Conservation (phyloP, 2,329 filamentous ascomycete genomes). For the Exophiala sideris region DNA sequence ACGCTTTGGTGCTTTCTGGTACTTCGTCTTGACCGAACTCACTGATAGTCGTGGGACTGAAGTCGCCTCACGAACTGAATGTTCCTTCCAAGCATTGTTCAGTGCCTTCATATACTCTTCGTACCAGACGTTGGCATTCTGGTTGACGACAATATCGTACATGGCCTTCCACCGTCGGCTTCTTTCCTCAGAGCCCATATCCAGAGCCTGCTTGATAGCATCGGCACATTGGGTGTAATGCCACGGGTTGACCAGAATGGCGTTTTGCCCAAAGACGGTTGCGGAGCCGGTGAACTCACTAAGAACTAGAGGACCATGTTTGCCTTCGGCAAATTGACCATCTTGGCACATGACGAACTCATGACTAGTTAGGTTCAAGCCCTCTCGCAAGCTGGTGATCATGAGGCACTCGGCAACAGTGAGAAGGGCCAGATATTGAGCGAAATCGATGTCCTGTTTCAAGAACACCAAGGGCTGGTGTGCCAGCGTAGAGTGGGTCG, state of each 20-base stretch:
- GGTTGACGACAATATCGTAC: constrained; percentile 68
- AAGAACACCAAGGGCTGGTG: constrained; percentile 92
- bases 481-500: constrained; percentile 80
- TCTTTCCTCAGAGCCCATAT: constrained; percentile 75
- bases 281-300: constrained; percentile 94
- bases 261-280: constrained; percentile 75
- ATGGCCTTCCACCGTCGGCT: constrained; percentile 70
- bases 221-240: constrained; percentile 85
- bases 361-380: constrained; percentile 95
- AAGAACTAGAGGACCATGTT: constrained; percentile 82
- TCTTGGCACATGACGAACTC: constrained; percentile 94
- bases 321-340: constrained; percentile 68
- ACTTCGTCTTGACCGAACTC: constrained; percentile 61
- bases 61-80: constrained; percentile 78
- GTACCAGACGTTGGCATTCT: constrained; percentile 85
- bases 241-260: constrained; percentile 91
- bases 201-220: constrained; percentile 76
- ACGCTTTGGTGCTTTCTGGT: constrained; percentile 63
- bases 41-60: constrained; percentile 81
- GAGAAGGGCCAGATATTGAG: constrained; percentile 87
- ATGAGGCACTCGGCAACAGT: constrained; percentile 88
- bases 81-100: constrained; percentile 74
- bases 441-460: constrained; percentile 89
- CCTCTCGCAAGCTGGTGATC: constrained; percentile 92
- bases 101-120: constrained; percentile 69